Evolutionary conservation across 495 filamentous ascomycete genomes (phyloP), one percentile per base, ranked within the genome.

Genomic region (Lentithecium fluviatile): DNA sequence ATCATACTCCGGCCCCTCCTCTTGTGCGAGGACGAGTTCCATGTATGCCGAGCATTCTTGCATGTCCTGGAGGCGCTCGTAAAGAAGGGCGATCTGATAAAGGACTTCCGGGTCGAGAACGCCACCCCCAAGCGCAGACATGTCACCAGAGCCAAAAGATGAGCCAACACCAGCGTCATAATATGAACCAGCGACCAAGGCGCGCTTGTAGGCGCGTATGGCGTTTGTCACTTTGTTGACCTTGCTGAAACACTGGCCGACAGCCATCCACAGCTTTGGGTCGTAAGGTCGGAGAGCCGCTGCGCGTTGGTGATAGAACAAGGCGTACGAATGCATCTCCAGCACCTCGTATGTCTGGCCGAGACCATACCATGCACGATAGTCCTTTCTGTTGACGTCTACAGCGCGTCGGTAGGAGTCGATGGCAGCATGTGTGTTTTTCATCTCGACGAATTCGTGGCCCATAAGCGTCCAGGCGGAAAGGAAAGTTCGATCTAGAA

Each of bases 381-480:
- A 97, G 70, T 99, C 95, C 70, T 92, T 89, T 43, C 94, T 86
- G 71, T 99, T 97, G 69, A 93, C 87, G 65, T 97, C 95, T 4
- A 99, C 95, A 0, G 95, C 95, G 15, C 95, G 87, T 4, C 95
- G 87, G 68, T 99, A 99, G 10, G 88, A 91, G 72, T 99, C 95
- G 61, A 99, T 97, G 15, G 95, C 95, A 0, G 95, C 92, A 68
- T 99, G 95, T 0, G 95, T 99, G 68, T 99, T 99, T 68, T 97
- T 99, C 77, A 99, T 87, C 71, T 99, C 95, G 34, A 97, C 90
- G 72, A 97, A 99, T 70, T 99, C 95, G 71, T 97, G 95, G 8
- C 95, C 95, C 95, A 99, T 99, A 0, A 99, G 79, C 0, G 92
- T 99, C 95, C 95, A 99, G 13, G 95, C 95, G 4, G 89, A 93